These are phyloP conservation scores for Candida sakaeoensis DNA, from an alignment of 805 yeast species.

Conservation along the genomic window DNA sequence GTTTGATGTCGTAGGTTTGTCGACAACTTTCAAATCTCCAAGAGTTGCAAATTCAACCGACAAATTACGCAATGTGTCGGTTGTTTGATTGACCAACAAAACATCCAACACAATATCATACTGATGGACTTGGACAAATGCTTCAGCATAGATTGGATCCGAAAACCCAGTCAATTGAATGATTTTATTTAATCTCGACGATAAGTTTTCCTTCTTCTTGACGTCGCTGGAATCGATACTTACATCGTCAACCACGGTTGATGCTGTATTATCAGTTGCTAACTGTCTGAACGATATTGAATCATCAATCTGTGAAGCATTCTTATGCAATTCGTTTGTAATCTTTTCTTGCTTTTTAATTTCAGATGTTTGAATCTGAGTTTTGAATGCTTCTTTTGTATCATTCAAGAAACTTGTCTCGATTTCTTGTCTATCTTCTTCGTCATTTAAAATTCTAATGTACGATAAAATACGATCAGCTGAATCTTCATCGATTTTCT, in stretches of 20 bases:
- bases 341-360: conserved; percentile 52
- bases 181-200: conserved; percentile 82
- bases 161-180: conserved; percentile 96
- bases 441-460: conserved; percentile 72
- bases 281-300: conserved; percentile 78
- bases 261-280: conserved; percentile 32
- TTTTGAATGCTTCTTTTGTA: conserved; percentile 78
- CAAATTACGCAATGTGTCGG: conserved; percentile 81
- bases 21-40: conserved; percentile 93
- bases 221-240: conserved; percentile 42
- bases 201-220: conserved; percentile 54
- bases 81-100: conserved; percentile 90
- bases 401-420: conserved; percentile 80
- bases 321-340: conserved; percentile 54
- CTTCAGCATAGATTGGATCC: conserved; percentile 97
- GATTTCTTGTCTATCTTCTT: conserved; percentile 47
- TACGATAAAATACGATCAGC: conserved; percentile 92
- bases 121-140: conserved; percentile 92
- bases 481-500: conserved; percentile 91
- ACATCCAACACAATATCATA: conserved; percentile 95
- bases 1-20: conserved; percentile 83
- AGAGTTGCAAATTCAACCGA: conserved; percentile 93
- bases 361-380: conserved; percentile 61
- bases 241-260: conserved; percentile 47
- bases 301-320: conserved; percentile 77